Evolutionary conservation across 257 asterid genomes (phyloP), one percentile per base, ranked within the genome.

Genomic region (Linderniella brevidens): DNA sequence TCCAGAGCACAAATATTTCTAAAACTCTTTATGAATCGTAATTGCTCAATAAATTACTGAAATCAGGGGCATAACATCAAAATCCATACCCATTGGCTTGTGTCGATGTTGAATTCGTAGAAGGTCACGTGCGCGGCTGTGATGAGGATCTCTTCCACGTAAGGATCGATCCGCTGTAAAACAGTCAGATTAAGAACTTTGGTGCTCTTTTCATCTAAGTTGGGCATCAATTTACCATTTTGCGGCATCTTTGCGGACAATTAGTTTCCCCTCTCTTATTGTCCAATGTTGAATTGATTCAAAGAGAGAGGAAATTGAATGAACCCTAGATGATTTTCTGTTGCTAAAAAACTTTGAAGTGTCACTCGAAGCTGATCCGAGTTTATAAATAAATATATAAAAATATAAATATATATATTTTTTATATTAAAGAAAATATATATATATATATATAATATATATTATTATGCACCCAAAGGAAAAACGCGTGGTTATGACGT

Each of bases 141-240:
- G 68, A 78, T 64, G 52, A 82, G 72, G 54, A 82, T 87, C 42
- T 87, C 93, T 60, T 79, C 88, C 15, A 87, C 73, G 43, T 56
- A 77, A 13, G 92, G 86, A 73, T 87, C 97, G 59, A 75, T 66
- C 49, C 97, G 72, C 61, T 82, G 97, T 12, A 87, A 82, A 63
- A 82, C 97, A 15, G 81, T 82, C 56, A 87, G 54, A 65, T 87
- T 82, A 17, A 82, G 74, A 49, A 64, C 17, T 60, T 87, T 77
- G 9, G 95, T 82, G 69, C 73, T 73, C 68, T 77, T 72, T 64
- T 74, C 73, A 64, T 82, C 93, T 8, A 87, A 68, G 65, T 75
- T 72, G 49, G 88, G 97, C 83, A 60, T 79, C 66, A 82, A 61
- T 72, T 83, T 82, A 53, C 71, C 80, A 62, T 49, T 66, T 1